Conservation (phyloP, 805 yeast genomes). For the Myxozyma geophila region DNA sequence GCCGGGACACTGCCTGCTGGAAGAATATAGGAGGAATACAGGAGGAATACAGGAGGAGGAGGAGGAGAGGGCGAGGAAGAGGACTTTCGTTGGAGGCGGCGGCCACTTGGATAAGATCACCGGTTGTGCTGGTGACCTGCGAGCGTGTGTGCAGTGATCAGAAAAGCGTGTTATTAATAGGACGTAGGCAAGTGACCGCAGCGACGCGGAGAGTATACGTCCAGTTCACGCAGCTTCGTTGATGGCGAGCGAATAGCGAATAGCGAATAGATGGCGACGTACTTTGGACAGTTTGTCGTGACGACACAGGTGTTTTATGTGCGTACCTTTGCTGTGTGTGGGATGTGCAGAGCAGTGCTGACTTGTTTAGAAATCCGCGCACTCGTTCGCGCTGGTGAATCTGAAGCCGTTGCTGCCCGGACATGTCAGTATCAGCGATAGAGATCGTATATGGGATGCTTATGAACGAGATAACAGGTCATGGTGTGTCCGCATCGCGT, state of each 20-base stretch:
- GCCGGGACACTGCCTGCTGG: too few species aligned
- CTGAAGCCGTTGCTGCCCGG: slow-evolving; percentile 93
- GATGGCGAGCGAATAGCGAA: not conserved
- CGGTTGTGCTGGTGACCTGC: not conserved
- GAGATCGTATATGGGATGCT: too few species aligned
- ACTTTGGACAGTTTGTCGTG: slow-evolving; percentile 39
- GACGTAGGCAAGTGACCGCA: not conserved
- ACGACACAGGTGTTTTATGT: slow-evolving; percentile 40
- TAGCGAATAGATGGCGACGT: slow-evolving; percentile 23
- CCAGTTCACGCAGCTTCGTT: not conserved
- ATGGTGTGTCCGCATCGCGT: slow-evolving; percentile 80
- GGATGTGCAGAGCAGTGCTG: not conserved
- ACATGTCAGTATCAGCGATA: slow-evolving; percentile 56
- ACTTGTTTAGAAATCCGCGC: slow-evolving; percentile 55
- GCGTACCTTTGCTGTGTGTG: not conserved
- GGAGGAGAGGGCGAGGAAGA: not conserved
- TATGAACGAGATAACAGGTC: slow-evolving; percentile 42
- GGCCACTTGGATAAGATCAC: not conserved
- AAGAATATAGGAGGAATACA: too few species aligned
- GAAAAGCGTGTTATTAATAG: not conserved
- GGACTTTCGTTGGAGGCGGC: not conserved
- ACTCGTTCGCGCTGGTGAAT: slow-evolving; percentile 85
- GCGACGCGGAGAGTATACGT: not conserved
- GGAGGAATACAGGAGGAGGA: not conserved
- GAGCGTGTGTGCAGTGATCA: not conserved